Base-by-base conservation (phyloP, 768 basidiomycete species). In the Trichaptum fuscoviolaceum region DNA sequence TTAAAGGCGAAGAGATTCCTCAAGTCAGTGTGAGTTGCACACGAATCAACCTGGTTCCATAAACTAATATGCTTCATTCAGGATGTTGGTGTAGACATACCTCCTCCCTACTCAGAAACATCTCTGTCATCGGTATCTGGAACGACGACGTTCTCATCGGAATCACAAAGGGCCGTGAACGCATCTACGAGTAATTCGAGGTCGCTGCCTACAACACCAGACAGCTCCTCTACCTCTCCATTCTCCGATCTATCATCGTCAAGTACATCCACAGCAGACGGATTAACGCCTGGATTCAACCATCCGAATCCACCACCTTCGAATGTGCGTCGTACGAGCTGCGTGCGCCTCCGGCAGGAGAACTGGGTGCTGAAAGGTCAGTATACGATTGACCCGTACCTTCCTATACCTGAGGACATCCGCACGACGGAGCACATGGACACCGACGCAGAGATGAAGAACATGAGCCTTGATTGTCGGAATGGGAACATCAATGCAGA, bases 401-500 rank as follows among this genome's bases (percentile, higher is more conserved):
- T 61, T 18, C 24, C 24, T 9, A 25, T 61, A 2, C 59, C 59
- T 18, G 59, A 61, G 15, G 59, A 25, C 15, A 23, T 61, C 4
- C 59, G 24, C 30, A 2, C 59, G 59, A 9, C 57, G 30, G 30
- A 30, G 30, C 8, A 30, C 8, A 8, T 12, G 42, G 15, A 12
- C 42, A 12, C 42, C 3, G 42, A 52, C 10, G 15, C 20, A 12
- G 42, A 3, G 42, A 12, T 12, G 42, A 52, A 52, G 42, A 52
- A 52, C 42, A 52, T 52, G 42, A 52, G 42, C 42, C 42, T 52
- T 12, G 42, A 15, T 12, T 52, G 42, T 52, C 42, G 20, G 42
- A 61, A 5, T 23, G 59, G 59, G 59, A 61, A 4, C 59, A 61
- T 61, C 59, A 20, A 61, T 24, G 59, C 15, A 3, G 59, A 61